Base-by-base conservation (phyloP, 73 alveolate species). In the Durusdinium trenchii region DNA sequence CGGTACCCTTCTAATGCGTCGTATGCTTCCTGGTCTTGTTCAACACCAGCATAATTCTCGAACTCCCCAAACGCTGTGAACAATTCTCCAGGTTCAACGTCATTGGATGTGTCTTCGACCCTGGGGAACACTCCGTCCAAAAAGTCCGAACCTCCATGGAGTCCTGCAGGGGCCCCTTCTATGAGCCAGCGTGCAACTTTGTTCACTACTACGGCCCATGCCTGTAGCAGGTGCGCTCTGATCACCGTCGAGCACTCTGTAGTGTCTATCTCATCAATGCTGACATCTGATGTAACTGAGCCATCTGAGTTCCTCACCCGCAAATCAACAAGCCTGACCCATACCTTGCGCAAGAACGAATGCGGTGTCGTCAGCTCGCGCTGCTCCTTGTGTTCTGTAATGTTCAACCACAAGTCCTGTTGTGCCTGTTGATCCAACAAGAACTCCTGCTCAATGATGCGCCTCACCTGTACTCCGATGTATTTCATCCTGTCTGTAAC, bases 111-210 rank as follows among this genome's bases (percentile, higher is more conserved):
- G 0, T 73, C 96, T 0, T 89, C 96, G 0, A 61, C 84, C 0
- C 52, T 30, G 3, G 84, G 84, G 36, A 61, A 89, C 4, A 89
- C 61, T 3, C 69, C 86, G 40, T 89, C 86, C 28, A 89, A 45
- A 3, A 2, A 46, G 6, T 46, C n/a, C 0, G 73, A 51, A 7
- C 26, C 51, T 0, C 23, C 18, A 0, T 1, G 28, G 30, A 89
- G 7, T 5, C 95, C 95, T 32, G 96, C 86, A 0, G 96, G 96
- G 26, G 96, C 96, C 4, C 96, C 96, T 3, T 38, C 46, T 0
- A 3, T n/a, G 38, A 64, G 10, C 96, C 96, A 89, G 3, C 40
- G 32, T 14, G 86, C 47, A 3, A 32, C 86, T 32, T 89, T 86
- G 32, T 30, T 67, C 0, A 89, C 61, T 3, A 47, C 52, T 38